These are phyloP conservation scores for Cyberlindnera maclurae DNA, from an alignment of 805 yeast genomes.

Conservation along the genomic window DNA sequence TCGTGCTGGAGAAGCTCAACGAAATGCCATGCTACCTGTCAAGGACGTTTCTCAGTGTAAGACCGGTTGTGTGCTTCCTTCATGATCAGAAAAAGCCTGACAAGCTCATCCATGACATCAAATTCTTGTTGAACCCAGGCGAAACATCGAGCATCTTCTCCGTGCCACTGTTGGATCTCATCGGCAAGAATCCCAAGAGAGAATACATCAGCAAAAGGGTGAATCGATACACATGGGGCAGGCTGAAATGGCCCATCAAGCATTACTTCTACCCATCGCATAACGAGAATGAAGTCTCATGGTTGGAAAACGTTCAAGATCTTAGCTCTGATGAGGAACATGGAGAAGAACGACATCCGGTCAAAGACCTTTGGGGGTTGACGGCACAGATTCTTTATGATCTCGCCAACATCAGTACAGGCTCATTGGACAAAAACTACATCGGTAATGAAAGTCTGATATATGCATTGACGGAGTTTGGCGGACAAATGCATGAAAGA, in stretches of 20 bases:
- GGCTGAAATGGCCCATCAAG: slow-evolving; percentile 57
- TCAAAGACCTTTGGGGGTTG: slow-evolving; percentile 76
- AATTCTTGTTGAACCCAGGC: slow-evolving; percentile 60
- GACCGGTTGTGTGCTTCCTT: slow-evolving; percentile 70
- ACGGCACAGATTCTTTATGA: slow-evolving; percentile 78
- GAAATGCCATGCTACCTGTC: slow-evolving; percentile 75
- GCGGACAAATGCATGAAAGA: slow-evolving; percentile 44
- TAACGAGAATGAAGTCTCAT: slow-evolving; percentile 47
- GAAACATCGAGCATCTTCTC: slow-evolving; percentile 68
- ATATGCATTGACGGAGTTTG: slow-evolving; percentile 44
- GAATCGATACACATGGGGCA: slow-evolving; percentile 57
- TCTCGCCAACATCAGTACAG: slow-evolving; percentile 46
- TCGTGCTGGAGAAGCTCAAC: slow-evolving; percentile 52
- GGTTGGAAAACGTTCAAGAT: slow-evolving; percentile 58
- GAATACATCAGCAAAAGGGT: slow-evolving; percentile 28
- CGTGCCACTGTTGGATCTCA: slow-evolving; percentile 59
- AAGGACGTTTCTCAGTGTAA: slow-evolving; percentile 73
- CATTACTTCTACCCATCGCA: slow-evolving; percentile 53
- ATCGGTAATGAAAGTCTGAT: slow-evolving; percentile 65
- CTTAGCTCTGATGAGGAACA: slow-evolving; percentile 49
- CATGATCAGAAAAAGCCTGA: slow-evolving; percentile 23
- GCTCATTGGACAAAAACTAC: slow-evolving; percentile 23
- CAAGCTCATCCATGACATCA: slow-evolving; percentile 25
- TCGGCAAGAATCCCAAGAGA: slow-evolving; percentile 20
- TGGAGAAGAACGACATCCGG: slow-evolving; percentile 24